Conservation (phyloP, 768 basidiomycete species). For the Pholiota molesta region DNA sequence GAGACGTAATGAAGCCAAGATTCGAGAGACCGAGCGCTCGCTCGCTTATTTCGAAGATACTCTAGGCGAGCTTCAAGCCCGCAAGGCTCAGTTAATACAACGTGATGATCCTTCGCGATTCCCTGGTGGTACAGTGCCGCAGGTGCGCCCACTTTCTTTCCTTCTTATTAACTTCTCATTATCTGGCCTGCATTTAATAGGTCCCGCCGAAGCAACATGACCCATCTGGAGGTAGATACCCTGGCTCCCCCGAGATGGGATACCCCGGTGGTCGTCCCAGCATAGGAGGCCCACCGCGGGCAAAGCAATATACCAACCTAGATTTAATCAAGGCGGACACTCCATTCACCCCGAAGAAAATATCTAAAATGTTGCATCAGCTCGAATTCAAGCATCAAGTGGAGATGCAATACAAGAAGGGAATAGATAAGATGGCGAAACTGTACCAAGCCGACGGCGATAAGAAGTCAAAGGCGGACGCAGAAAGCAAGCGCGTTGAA, state of each 20-base stretch:
- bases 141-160: constrained; percentile 33
- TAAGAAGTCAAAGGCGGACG: constrained; percentile 92
- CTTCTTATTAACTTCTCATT: constrained; percentile 10
- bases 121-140: constrained; percentile 44
- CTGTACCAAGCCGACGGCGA: constrained; percentile 96
- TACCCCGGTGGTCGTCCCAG: constrained; percentile 37
- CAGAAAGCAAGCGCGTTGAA: constrained; percentile 92
- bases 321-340: constrained; percentile 98
- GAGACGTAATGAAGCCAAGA: constrained; percentile 79
- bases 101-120: constrained; percentile 59
- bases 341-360: constrained; percentile 93
- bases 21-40: constrained; percentile 83
- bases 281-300: constrained; percentile 43
- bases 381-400: constrained; percentile 99
- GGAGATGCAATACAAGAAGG: constrained; percentile 96
- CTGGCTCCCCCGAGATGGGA: constrained; percentile 43
- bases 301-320: constrained; percentile 78
- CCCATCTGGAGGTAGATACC: constrained; percentile 35
- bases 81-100: constrained; percentile 67
- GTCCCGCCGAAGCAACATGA: constrained; percentile 59
- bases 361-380: constrained; percentile 97
- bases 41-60: constrained; percentile 88
- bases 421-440: constrained; percentile 99
- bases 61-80: constrained; percentile 78
- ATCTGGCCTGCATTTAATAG: constrained; percentile 27